phyloP scores from a whole-genome alignment of 805 yeast species.

The Tetrapisispora arboricola region DNA sequence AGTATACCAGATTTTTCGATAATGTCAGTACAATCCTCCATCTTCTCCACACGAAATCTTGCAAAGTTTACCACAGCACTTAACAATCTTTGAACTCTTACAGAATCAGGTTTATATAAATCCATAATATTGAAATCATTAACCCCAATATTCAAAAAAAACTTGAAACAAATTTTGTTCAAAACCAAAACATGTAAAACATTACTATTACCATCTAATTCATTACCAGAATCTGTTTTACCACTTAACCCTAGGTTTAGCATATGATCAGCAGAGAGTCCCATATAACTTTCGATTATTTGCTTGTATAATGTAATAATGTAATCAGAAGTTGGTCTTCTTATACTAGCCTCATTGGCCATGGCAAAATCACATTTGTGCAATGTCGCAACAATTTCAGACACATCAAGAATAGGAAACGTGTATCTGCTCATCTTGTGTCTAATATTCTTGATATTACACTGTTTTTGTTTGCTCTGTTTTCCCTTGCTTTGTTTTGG shows the following conservation, averaged over 20 bases:
- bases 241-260: slow-evolving; percentile 21
- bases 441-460: no score
- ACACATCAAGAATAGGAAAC: slow-evolving; percentile 52
- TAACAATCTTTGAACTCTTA: slow-evolving; percentile 50
- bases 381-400: slow-evolving; percentile 49
- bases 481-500: no score
- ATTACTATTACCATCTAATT: slow-evolving; percentile 4
- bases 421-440: slow-evolving; percentile 38
- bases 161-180: slow-evolving; percentile 49
- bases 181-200: slow-evolving; percentile 43
- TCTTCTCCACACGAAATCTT: slow-evolving; percentile 68
- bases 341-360: slow-evolving; percentile 49
- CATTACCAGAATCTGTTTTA: slow-evolving; percentile 7
- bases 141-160: slow-evolving; percentile 64
- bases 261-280: slow-evolving; percentile 25
- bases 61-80: slow-evolving; percentile 85
- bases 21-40: slow-evolving; percentile 56
- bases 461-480: no score
- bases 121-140: slow-evolving; percentile 69
- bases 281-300: slow-evolving; percentile 50
- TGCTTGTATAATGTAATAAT: slow-evolving; percentile 48
- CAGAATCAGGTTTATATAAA: slow-evolving; percentile 66
- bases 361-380: slow-evolving; percentile 48
- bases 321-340: slow-evolving; percentile 48
- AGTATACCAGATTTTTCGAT: slow-evolving; percentile 44